Base-by-base conservation (phyloP, 1,139 yeast species). In the Blastobotrys arbuscula region DNA sequence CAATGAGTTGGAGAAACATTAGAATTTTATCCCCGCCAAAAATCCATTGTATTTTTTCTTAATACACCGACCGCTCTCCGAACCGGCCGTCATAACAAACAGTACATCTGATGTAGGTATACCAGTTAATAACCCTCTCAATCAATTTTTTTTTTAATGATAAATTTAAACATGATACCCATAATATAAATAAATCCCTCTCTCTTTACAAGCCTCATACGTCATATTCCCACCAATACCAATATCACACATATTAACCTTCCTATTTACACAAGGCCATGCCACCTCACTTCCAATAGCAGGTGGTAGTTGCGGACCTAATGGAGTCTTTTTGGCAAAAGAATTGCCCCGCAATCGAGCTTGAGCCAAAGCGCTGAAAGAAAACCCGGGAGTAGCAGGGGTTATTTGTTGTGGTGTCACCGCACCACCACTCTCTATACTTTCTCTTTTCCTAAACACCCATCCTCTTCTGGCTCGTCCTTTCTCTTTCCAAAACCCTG, bases 381-480 rank as follows among this genome's bases (percentile, higher is more conserved):
- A 58, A 42, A 59, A 61, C 18, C 60, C 57, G 2, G 48, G 49
- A 7, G 42, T 37, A 3, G 53, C 35, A 2, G 53, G 50, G n/a
- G 48, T 45, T 8, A 34, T 42, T 18, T 39, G 49, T 8, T 13
- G 43, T 15, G 48, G 44, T 3, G 39, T n/a, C 8, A 16, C 23
- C 13, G 13, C 8, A 18, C 37, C 33, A 12, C 33, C 45, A 23
- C 12, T 26, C 10, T 33, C 47, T 12, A 18, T 20, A 41, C 47
- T 3, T 42, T 46, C 42, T 36, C 50, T 42, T 44, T 55, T 37
- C 42, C 58, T 50, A 48, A 51, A 56, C 13, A 59, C 47, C 96
- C 96, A 88, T n/a, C 86, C 81, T 53, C 96, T 73, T 55, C 96
- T 74, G 5, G 95, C 95, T 59, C 68, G 74, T 55, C 84, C 84